Evolutionary conservation across 257 asterid genomes (phyloP).

Genomic region (Ilex aquifolium): DNA sequence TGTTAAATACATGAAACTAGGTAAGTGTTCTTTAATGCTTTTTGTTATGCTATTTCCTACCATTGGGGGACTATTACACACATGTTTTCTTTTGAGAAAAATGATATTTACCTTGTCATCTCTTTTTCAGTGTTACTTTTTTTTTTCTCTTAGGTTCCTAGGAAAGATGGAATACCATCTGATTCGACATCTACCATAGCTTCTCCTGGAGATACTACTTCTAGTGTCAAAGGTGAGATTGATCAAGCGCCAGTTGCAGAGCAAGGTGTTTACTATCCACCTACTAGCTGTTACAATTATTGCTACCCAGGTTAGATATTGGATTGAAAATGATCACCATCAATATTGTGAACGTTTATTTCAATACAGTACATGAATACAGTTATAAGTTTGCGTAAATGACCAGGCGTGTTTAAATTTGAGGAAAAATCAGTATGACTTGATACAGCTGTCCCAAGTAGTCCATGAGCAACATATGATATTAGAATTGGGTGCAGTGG

Average conservation of each 20-base stretch:
- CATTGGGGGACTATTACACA: neutral
- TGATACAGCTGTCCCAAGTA: too few relatives aligned
- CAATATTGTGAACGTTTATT: neutral
- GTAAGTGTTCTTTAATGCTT: neutral
- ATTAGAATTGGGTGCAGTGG: too few relatives aligned
- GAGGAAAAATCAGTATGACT: too few relatives aligned
- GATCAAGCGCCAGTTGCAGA: slow-evolving; percentile 36
- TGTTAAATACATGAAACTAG: too few relatives aligned
- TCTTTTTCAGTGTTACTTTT: neutral
- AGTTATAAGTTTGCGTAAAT: too few relatives aligned
- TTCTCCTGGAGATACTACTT: slow-evolving; percentile 23
- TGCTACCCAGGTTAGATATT: slow-evolving; percentile 53
- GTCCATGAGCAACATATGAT: too few relatives aligned
- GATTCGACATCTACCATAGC: slow-evolving; percentile 29
- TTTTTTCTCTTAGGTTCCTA: slow-evolving; percentile 29
- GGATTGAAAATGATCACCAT: neutral
- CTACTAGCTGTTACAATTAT: slow-evolving; percentile 51
- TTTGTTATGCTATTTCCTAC: neutral
- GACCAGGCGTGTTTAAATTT: too few relatives aligned
- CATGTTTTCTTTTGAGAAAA: too few relatives aligned
- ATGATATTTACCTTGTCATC: neutral
- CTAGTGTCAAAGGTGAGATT: slow-evolving; percentile 31
- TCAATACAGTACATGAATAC: neutral
- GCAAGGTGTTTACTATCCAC: slow-evolving; percentile 48
- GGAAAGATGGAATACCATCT: slow-evolving; percentile 33